Evolutionary conservation across 2,329 filamentous ascomycete species (phyloP).

Genomic region (Cordyceps farinosa): DNA sequence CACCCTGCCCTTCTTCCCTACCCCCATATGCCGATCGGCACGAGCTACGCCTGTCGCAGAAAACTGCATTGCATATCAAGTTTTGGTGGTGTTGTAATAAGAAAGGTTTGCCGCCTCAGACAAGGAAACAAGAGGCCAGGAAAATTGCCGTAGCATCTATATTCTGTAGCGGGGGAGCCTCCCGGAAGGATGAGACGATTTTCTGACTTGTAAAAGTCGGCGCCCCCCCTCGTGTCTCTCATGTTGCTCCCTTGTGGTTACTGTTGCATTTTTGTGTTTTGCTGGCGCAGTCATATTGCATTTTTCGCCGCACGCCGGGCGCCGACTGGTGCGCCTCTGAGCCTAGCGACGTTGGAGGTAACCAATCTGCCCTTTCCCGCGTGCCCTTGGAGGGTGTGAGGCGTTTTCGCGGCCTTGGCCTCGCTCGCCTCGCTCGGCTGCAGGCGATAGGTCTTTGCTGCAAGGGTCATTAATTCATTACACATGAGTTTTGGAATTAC

Average conservation of each 20-base stretch:
- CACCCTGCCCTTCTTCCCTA: no score
- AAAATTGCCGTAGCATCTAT: no score
- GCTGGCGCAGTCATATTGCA: slow-evolving; percentile 1
- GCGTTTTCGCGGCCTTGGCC: neutral
- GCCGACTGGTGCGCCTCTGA: slow-evolving; percentile 3
- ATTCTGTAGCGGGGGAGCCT: neutral
- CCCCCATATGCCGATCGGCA: no score
- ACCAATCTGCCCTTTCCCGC: neutral
- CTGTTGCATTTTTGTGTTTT: neutral
- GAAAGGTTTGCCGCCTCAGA: no score
- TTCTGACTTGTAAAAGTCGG: no score
- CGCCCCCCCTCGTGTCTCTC: no score
- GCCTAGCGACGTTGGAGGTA: no score
- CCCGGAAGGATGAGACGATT: neutral
- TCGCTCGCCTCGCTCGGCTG: neutral
- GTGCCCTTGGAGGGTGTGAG: neutral
- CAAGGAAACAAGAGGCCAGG: no score
- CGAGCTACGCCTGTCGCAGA: no score
- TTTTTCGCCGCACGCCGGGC: neutral
- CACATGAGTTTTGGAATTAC: neutral
- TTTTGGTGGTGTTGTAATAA: no score
- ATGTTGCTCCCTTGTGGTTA: no score
- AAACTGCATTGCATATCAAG: no score
- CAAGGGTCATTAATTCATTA: neutral
- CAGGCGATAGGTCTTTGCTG: neutral